These are phyloP conservation scores for Platanthera zijinensis DNA, from an alignment of 106 monocot species.

Conservation along the genomic window DNA sequence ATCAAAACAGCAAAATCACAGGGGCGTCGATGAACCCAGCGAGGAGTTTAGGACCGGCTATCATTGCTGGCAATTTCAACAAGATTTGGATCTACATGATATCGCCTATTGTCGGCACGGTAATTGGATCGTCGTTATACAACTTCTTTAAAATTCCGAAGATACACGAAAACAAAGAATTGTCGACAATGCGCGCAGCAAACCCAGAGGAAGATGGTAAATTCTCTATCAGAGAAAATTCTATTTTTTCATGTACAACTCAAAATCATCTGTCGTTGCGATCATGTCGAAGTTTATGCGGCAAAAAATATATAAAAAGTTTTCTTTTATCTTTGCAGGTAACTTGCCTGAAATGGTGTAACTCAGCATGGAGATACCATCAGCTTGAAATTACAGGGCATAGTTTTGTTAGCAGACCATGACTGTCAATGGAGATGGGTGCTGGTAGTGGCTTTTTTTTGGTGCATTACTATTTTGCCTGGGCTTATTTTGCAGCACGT, in stretches of 20 bases:
- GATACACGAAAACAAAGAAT: too few species aligned
- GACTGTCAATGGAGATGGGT: too few species aligned
- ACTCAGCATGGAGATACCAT: not conserved
- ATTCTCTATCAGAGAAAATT: not conserved
- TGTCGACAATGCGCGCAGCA: not conserved
- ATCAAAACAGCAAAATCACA: conserved; percentile 18
- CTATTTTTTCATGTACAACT: not conserved
- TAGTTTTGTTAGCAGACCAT: too few species aligned
- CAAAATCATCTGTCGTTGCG: not conserved
- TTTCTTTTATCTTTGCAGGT: not conserved
- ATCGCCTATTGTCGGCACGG: too few species aligned
- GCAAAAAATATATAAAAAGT: not conserved
- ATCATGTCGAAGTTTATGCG: not conserved
- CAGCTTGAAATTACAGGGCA: too few species aligned
- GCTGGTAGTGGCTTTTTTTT: too few species aligned
- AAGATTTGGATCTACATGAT: too few species aligned
- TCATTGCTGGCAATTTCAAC: not conserved
- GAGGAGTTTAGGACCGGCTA: conserved; percentile 28
- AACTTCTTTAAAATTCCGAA: too few species aligned
- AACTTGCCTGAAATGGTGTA: not conserved
- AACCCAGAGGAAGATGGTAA: not conserved
- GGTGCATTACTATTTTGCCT: too few species aligned
- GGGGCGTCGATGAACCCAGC: conserved; percentile 44
- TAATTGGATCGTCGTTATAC: too few species aligned
- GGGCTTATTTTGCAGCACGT: too few species aligned